phyloP scores from a whole-genome alignment of 176 grass and related monocot genomes.

The Triticum urartu region DNA sequence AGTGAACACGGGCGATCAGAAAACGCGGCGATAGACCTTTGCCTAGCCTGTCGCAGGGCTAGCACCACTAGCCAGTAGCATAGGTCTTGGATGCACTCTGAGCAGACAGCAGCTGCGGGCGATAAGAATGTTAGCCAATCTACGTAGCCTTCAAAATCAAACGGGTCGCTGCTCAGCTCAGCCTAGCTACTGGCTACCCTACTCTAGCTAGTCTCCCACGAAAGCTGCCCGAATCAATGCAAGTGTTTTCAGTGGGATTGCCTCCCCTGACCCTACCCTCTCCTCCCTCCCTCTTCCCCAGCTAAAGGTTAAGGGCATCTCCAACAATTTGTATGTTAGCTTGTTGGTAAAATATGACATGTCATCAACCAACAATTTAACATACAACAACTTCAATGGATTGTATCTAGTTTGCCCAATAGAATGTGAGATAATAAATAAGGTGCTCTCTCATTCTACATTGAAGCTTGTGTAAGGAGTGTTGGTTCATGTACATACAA shows the following conservation, averaged over 20 bases:
- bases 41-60: conserved; percentile 12
- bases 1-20: conserved; percentile 22
- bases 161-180: not conserved
- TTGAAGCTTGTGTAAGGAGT: no score
- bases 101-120: not conserved
- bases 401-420: no score
- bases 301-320: not conserved
- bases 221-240: conserved; percentile 56
- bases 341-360: no score
- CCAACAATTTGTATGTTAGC: no score
- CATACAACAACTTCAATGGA: no score
- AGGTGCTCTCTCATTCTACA: no score
- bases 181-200: not conserved
- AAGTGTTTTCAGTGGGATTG: conserved; percentile 58
- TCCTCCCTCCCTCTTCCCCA: not conserved
- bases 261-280: not conserved
- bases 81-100: conserved; percentile 6
- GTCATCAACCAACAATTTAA: no score
- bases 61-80: not conserved
- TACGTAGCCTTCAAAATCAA: conserved; percentile 25
- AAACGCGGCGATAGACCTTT: conserved; percentile 29
- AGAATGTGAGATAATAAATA: no score
- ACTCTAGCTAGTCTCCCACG: conserved; percentile 26
- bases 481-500: no score
- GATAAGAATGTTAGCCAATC: conserved; percentile 28